Percentiles rank a stretch among this genome's conserved stretches.
Evolutionary conservation across 73 alveolate species (phyloP).

Genomic region (Durusdinium trenchii): DNA sequence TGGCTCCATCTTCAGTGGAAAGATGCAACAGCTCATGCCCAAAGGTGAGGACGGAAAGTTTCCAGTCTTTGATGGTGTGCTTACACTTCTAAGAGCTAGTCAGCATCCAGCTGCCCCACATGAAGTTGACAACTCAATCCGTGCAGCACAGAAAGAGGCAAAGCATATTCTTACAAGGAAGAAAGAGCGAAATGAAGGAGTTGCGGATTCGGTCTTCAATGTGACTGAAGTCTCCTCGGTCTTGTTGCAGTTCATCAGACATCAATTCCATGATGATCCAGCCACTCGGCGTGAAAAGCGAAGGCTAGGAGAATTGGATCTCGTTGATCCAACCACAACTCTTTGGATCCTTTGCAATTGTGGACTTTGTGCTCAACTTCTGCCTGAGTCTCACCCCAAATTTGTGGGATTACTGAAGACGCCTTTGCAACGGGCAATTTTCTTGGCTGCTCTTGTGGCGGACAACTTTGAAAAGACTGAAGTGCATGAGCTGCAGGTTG

Average conservation of each 20-base stretch:
- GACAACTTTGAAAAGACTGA: conserved; percentile 66
- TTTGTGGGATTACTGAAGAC: conserved; percentile 61
- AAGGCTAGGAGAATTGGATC: conserved; percentile 60
- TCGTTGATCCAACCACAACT: conserved; percentile 61
- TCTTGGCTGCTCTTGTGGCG: conserved; percentile 63
- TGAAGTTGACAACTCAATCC: conserved; percentile 69
- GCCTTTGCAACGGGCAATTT: conserved; percentile 39
- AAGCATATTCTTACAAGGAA: conserved; percentile 43
- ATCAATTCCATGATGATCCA: conserved; percentile 81
- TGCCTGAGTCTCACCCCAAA: conserved; percentile 50
- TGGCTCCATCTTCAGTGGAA: conserved; percentile 52
- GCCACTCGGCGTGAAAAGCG: conserved; percentile 74
- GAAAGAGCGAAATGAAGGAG: background rate
- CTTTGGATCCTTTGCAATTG: conserved; percentile 30
- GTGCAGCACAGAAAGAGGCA: conserved; percentile 69
- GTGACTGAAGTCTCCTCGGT: conserved; percentile 68
- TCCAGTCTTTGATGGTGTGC: conserved; percentile 57
- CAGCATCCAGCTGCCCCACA: conserved; percentile 91
- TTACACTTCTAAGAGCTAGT: conserved; percentile 69
- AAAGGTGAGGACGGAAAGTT: background rate
- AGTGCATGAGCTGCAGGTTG: conserved; percentile 17
- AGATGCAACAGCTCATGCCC: conserved; percentile 58
- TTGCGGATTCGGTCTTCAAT: conserved; percentile 67
- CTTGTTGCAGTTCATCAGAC: conserved; percentile 49
- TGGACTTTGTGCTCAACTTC: conserved; percentile 47